Conservation (phyloP, 192 early-diverging fungal species). For the Allomyces javanicus region DNA sequence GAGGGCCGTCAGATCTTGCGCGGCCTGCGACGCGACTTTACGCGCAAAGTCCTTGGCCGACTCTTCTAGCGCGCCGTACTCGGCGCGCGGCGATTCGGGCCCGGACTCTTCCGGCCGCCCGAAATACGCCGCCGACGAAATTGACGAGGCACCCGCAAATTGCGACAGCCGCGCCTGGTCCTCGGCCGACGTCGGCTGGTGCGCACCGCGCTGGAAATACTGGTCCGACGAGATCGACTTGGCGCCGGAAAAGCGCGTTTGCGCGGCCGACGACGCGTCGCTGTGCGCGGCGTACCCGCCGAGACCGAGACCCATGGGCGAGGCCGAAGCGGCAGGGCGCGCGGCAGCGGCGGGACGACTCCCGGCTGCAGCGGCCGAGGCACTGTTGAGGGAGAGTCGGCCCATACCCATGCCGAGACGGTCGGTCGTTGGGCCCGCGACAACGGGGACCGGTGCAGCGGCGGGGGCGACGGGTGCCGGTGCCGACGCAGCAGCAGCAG, state of each 20-base stretch:
- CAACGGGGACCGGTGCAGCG: neutral
- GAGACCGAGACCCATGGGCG: neutral
- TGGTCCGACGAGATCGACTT: conserved; percentile 83
- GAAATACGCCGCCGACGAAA: conserved; percentile 71
- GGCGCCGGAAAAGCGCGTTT: conserved; percentile 47
- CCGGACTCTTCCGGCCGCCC: conserved; percentile 31
- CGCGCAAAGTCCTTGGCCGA: neutral
- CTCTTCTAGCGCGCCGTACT: neutral
- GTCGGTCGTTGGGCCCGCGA: neutral
- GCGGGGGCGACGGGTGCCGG: neutral
- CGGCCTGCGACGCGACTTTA: neutral
- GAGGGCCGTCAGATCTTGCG: neutral
- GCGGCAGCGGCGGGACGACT: neutral
- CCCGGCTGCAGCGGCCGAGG: neutral
- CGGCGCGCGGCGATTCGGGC: neutral
- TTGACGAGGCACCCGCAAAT: conserved; percentile 57
- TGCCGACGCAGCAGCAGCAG: neutral
- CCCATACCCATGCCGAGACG: neutral
- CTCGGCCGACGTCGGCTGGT: conserved; percentile 38
- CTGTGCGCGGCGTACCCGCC: too few relatives aligned
- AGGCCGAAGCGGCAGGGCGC: neutral
- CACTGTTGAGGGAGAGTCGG: neutral
- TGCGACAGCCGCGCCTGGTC: conserved; percentile 29
- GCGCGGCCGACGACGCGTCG: neutral
- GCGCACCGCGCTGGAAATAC: conserved; percentile 63